phyloP scores from a whole-genome alignment of 2,329 filamentous ascomycete species.

The Fusarium sp. region DNA sequence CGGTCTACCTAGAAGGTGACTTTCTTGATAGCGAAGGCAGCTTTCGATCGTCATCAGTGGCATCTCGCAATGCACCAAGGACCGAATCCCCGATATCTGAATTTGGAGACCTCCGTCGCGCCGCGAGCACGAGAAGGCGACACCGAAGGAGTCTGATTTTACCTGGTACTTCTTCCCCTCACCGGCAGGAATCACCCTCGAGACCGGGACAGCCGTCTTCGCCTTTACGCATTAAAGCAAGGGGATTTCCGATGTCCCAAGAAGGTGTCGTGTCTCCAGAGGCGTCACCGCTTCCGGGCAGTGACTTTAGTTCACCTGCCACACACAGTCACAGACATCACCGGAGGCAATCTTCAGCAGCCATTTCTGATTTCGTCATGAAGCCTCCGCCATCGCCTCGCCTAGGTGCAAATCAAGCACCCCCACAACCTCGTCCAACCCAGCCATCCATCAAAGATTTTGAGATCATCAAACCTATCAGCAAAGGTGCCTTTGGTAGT shows the following conservation, averaged over 20 bases:
- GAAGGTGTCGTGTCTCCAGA: slow-evolving; percentile 84
- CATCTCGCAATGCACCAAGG: slow-evolving; percentile 72
- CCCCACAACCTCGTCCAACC: slow-evolving; percentile 86
- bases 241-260: slow-evolving; percentile 65
- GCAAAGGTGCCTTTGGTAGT: slow-evolving; percentile 97
- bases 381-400: slow-evolving; percentile 84
- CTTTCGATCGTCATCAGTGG: slow-evolving; percentile 78
- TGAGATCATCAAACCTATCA: slow-evolving; percentile 99
- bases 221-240: slow-evolving; percentile 87
- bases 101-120: slow-evolving; percentile 76
- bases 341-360: slow-evolving; percentile 89
- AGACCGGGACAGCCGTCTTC: slow-evolving; percentile 82
- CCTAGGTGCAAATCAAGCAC: slow-evolving; percentile 76
- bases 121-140: slow-evolving; percentile 81
- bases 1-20: slow-evolving; percentile 85
- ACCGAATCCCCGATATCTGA: slow-evolving; percentile 94
- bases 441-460: slow-evolving; percentile 99
- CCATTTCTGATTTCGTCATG: slow-evolving; percentile 74
- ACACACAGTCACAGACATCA: slow-evolving; percentile 72
- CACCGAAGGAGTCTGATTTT: slow-evolving; percentile 89
- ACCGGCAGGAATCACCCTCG: slow-evolving; percentile 88
- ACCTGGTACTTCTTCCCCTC: slow-evolving; percentile 79
- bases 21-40: slow-evolving; percentile 88
- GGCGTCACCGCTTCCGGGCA: slow-evolving; percentile 84
- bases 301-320: slow-evolving; percentile 82